Base-by-base conservation (phyloP, 768 basidiomycete species). In the Lactarius pseudohatsudake region DNA sequence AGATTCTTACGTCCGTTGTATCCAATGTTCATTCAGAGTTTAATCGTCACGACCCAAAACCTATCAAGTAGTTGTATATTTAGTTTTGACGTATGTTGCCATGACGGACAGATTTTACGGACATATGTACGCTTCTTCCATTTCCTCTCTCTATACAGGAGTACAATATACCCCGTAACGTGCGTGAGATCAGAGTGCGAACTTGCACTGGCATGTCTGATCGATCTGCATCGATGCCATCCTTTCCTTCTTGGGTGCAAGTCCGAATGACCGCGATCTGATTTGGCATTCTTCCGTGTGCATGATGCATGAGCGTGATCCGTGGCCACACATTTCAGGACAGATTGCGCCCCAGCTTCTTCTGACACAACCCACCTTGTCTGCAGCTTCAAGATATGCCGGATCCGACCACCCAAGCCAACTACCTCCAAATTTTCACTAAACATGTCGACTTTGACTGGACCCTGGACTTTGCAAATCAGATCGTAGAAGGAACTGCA, bases 401-500 rank as follows among this genome's bases (percentile, higher is more conserved):
- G 22, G 90, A 92, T 73, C 88, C 87, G 22, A 86, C 91, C 0
- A 89, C 90, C 0, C 90, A 94, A 72, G 84, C 92, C 28, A 97
- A 97, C 78, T 93, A 91, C 76, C 75, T 78, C 5, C 78, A 88
- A 57, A 82, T 95, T 69, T 75, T 79, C 3, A 87, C 90, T 1
- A 81, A 84, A 43, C 86, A 92, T 73, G 77, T 94, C 18, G 77
- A 83, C 26, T 85, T 97, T 59, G 82, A 90, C 69, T 96, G 94
- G 94, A 77, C 72, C 0, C 77, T 97, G 69, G 87, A 97, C 77
- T 97, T 94, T 74, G 71, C 80, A 0, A 73, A 79, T 3, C 76
- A 87, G 71, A 77, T 81, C 59, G 79, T 96, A 67, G 75, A 77
- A 36, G 95, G 96, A 0, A 81, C 83, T 22, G 91, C 82, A 10